These are phyloP conservation scores for Canna indica DNA, from an alignment of 176 grass and related monocot genomes.

Conservation along the genomic window DNA sequence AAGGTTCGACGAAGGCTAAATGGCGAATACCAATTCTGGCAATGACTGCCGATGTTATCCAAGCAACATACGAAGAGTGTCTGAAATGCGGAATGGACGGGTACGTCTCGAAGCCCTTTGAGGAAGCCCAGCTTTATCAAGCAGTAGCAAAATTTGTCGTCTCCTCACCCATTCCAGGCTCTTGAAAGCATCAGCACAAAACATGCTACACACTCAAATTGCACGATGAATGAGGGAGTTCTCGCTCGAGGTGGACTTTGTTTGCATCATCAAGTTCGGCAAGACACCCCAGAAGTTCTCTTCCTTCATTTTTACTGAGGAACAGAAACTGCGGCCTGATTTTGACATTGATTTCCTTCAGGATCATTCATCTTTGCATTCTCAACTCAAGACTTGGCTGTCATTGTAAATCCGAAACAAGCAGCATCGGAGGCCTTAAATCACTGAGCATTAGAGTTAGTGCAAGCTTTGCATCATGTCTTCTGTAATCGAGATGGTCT, in stretches of 20 bases:
- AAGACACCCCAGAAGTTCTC: background rate
- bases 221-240: background rate
- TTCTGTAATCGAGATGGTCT: background rate
- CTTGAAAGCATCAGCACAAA: background rate
- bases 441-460: background rate
- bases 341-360: background rate
- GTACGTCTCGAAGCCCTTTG: conserved; percentile 91
- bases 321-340: background rate
- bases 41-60: conserved; percentile 96
- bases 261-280: background rate
- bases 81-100: conserved; percentile 83
- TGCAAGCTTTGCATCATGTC: background rate
- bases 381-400: background rate
- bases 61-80: conserved; percentile 85
- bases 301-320: background rate
- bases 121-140: conserved; percentile 79
- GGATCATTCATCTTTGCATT: background rate
- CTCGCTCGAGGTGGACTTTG: background rate
- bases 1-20: conserved; percentile 12
- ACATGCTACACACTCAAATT: background rate
- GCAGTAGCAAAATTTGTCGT: conserved; percentile 72
- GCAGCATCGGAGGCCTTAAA: conserved; percentile 2
- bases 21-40: conserved; percentile 70
- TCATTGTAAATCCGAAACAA: conserved; percentile 2
- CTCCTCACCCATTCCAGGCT: conserved; percentile 11